phyloP scores from a whole-genome alignment of 352 stramenopile genomes.

The Phytophthora kernoviae region DNA sequence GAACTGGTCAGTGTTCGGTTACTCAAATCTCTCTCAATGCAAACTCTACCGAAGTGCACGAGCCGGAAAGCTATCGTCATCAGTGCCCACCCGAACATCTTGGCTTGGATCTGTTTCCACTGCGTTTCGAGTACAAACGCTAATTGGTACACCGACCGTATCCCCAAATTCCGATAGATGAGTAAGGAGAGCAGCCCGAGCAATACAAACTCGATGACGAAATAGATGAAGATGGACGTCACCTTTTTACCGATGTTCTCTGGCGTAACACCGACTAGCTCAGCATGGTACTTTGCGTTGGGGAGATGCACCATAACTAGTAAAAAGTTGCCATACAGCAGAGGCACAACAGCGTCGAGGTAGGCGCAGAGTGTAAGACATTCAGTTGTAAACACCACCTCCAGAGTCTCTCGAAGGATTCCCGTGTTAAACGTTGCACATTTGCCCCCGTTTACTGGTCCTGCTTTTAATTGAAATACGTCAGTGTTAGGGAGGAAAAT shows the following conservation, averaged over 20 bases:
- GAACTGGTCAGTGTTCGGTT: background rate
- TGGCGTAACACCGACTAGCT: slow-evolving; percentile 17
- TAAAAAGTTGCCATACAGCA: slow-evolving; percentile 35
- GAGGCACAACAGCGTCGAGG: slow-evolving; percentile 41
- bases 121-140: slow-evolving; percentile 48
- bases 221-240: slow-evolving; percentile 30
- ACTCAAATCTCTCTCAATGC: background rate
- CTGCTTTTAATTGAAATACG: no score
- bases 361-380: slow-evolving; percentile 47
- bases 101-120: slow-evolving; percentile 29
- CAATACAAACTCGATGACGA: slow-evolving; percentile 27
- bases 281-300: slow-evolving; percentile 39
- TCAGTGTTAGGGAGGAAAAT: no score
- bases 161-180: slow-evolving; percentile 15
- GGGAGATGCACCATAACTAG: slow-evolving; percentile 33
- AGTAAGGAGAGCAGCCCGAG: slow-evolving; percentile 24
- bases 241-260: slow-evolving; percentile 14
- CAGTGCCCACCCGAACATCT: slow-evolving; percentile 40
- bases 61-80: slow-evolving; percentile 28
- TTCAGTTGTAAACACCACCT: slow-evolving; percentile 39
- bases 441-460: background rate
- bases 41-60: slow-evolving; percentile 32
- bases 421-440: slow-evolving; percentile 6
- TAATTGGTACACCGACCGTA: slow-evolving; percentile 34
- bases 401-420: slow-evolving; percentile 16